Evolutionary conservation across 768 basidiomycete species (phyloP).

Genomic region (Naganishia antarctica): DNA sequence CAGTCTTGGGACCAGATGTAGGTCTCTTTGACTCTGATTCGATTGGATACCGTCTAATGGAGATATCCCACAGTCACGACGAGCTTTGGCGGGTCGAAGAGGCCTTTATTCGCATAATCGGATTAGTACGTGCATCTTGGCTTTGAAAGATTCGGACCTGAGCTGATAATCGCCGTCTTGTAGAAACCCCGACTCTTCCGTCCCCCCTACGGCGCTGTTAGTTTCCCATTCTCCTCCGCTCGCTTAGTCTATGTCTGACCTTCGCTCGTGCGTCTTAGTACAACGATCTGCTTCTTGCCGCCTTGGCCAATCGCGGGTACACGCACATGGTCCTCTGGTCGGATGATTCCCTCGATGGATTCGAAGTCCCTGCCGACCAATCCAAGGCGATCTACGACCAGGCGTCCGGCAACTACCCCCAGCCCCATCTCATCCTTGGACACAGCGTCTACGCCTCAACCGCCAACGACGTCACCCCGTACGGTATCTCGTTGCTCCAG

Average conservation of each 20-base stretch:
- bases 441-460: slow-evolving; percentile 34
- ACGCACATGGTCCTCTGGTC: slow-evolving; percentile 44
- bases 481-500: slow-evolving; percentile 33
- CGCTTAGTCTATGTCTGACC: no score
- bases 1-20: slow-evolving; percentile 23
- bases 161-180: no score
- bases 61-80: slow-evolving; percentile 13
- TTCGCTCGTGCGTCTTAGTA: no score
- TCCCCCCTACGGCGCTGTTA: no score
- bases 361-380: slow-evolving; percentile 27
- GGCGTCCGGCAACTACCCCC: slow-evolving; percentile 25
- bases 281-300: slow-evolving; percentile 43
- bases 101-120: slow-evolving; percentile 47
- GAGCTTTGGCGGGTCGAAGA: slow-evolving; percentile 33
- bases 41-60: background rate
- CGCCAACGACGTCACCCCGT: slow-evolving; percentile 37
- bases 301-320: slow-evolving; percentile 44
- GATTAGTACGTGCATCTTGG: slow-evolving; percentile 18
- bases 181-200: no score
- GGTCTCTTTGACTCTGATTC: slow-evolving; percentile 30
- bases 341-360: slow-evolving; percentile 38
- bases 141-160: no score
- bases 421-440: slow-evolving; percentile 40
- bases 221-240: no score
- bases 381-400: slow-evolving; percentile 35